Conservation (phyloP, 495 filamentous ascomycete genomes). For the Oleoguttula mirabilis region DNA sequence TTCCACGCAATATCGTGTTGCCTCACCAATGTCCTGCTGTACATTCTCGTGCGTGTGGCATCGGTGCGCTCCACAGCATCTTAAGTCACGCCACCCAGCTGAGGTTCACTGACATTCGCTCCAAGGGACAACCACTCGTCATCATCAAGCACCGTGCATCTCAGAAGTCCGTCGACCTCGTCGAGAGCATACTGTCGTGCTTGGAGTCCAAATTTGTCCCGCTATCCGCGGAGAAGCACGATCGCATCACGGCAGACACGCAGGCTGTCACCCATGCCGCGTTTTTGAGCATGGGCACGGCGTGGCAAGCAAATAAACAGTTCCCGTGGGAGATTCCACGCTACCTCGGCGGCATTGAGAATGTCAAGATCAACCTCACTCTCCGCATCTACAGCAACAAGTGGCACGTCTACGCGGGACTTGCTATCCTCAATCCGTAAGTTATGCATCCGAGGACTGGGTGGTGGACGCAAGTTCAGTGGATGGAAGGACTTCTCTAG, state of each 20-base stretch:
- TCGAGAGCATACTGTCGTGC: constrained; percentile 67
- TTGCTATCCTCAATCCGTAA: constrained; percentile 93
- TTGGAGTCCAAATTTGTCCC: constrained; percentile 73
- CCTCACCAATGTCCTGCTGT: too few species aligned
- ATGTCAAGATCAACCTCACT: constrained; percentile 97
- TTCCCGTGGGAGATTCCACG: constrained; percentile 92
- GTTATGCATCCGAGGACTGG: too few species aligned
- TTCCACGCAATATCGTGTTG: too few species aligned
- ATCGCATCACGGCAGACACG: constrained; percentile 94
- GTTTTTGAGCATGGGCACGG: constrained; percentile 92
- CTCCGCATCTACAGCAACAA: constrained; percentile 95
- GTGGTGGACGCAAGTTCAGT: too few species aligned
- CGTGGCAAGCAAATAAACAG: constrained; percentile 83
- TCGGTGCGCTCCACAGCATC: too few species aligned
- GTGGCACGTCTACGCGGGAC: constrained; percentile 97
- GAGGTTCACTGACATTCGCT: constrained; percentile 81
- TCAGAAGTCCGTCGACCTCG: constrained; percentile 59
- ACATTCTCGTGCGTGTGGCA: too few species aligned
- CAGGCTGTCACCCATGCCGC: constrained; percentile 96
- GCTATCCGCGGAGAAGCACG: constrained; percentile 74
- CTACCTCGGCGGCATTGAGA: constrained; percentile 94
- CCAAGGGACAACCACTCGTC: constrained; percentile 79
- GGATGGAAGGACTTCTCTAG: too few species aligned
- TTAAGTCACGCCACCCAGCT: constrained; percentile 35
- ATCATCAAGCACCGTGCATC: constrained; percentile 86